phyloP scores from a whole-genome alignment of 495 filamentous ascomycete species.

The Lentithecium fluviatile region DNA sequence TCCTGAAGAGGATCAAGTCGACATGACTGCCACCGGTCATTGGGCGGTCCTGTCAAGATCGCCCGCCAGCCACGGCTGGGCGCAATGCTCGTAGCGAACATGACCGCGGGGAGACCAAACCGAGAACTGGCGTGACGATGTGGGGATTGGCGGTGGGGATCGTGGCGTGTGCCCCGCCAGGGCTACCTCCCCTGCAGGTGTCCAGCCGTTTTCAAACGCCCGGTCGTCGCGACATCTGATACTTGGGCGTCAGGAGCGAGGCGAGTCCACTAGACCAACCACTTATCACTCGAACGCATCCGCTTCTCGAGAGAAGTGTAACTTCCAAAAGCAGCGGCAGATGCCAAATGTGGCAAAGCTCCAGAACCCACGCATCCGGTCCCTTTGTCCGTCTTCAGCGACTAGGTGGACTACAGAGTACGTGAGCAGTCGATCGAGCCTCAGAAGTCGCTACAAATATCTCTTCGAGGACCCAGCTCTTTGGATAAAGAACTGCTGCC shows the following conservation, averaged over 20 bases:
- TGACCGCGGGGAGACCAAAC: not conserved
- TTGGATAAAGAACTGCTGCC: conserved; percentile 36
- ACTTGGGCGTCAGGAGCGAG: conserved; percentile 11
- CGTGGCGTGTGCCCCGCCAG: conserved; percentile 20
- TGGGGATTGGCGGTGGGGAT: conserved; percentile 3
- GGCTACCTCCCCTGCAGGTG: conserved; percentile 3
- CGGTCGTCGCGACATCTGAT: conserved; percentile 14
- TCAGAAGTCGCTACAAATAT: conserved; percentile 38
- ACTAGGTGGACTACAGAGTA: conserved; percentile 22
- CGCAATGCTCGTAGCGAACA: not conserved
- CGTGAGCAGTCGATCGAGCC: conserved; percentile 36
- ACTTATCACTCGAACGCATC: conserved; percentile 4
- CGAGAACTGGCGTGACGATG: conserved; percentile 16
- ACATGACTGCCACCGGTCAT: conserved; percentile 24
- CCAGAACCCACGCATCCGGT: conserved; percentile 36
- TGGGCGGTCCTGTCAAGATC: conserved; percentile 15
- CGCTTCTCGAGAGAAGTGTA: conserved; percentile 1
- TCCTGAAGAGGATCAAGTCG: conserved; percentile 12
- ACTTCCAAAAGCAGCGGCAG: conserved; percentile 32
- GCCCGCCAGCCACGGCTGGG: conserved; percentile 13
- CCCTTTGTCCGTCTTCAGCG: conserved; percentile 40
- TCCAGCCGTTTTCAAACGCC: conserved; percentile 33
- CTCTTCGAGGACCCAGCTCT: conserved; percentile 25
- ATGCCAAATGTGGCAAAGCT: conserved; percentile 30
- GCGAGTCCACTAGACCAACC: conserved; percentile 7